Conservation (phyloP, 176 grass and related monocot genomes). For the Tuctoria greenei region DNA sequence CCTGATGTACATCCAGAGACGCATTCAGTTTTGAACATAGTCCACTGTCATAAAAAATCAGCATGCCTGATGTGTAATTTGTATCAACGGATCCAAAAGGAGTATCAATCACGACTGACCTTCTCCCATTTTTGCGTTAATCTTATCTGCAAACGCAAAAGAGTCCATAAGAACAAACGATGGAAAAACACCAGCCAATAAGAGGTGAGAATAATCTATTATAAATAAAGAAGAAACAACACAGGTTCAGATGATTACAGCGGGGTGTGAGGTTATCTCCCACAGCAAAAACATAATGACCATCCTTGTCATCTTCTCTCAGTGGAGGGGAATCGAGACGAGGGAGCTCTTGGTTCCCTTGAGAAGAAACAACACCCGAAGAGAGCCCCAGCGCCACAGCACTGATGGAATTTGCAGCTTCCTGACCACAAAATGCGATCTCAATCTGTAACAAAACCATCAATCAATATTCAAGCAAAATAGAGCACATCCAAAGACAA, state of each 20-base stretch:
- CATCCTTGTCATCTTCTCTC: constrained; percentile 95
- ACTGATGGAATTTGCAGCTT: constrained; percentile 56
- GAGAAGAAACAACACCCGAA: constrained; percentile 41
- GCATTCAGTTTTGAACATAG: not conserved
- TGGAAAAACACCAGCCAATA: not conserved
- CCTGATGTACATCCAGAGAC: constrained; percentile 50
- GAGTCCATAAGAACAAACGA: constrained; percentile 16
- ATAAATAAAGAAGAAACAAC: not conserved
- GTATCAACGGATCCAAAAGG: constrained; percentile 3
- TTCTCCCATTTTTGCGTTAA: constrained; percentile 94
- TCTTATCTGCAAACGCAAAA: constrained; percentile 64
- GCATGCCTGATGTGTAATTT: not conserved
- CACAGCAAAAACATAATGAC: constrained; percentile 86
- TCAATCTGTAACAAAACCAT: constrained; percentile 50
- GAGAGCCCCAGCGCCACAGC: constrained; percentile 49
- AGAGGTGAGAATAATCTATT: not conserved
- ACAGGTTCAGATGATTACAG: constrained; percentile 57
- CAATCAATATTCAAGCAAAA: not conserved
- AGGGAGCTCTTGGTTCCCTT: constrained; percentile 41
- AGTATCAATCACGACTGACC: constrained; percentile 45
- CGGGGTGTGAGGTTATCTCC: constrained; percentile 90
- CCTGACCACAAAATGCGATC: constrained; percentile 73
- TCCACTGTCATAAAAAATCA: not conserved
- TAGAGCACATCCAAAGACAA: not conserved
- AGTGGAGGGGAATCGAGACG: constrained; percentile 60